Evolutionary conservation across 768 basidiomycete genomes (phyloP).

Genomic region (Hemileccinum impolitum): DNA sequence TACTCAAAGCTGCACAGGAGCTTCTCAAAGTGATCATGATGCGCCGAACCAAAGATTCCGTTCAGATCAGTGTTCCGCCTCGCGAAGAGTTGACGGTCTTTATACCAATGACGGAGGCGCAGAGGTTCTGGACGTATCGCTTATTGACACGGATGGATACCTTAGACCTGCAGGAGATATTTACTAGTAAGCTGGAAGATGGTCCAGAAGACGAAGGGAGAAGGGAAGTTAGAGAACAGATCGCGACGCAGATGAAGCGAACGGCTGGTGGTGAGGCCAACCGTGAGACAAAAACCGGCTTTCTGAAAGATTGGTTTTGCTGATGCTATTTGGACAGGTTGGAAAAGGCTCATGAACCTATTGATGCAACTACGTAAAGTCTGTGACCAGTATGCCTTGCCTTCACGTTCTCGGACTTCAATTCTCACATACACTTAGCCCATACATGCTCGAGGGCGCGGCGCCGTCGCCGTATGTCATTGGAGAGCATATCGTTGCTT

Average conservation of each 20-base stretch:
- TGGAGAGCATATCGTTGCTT: conserved; percentile 53
- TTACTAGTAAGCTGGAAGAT: conserved; percentile 32
- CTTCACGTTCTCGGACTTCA: not conserved
- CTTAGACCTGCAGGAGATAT: conserved; percentile 47
- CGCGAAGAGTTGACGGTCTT: conserved; percentile 56
- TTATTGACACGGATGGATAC: conserved; percentile 52
- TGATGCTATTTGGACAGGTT: conserved; percentile 35
- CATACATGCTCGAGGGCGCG: conserved; percentile 50
- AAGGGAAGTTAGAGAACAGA: conserved; percentile 37
- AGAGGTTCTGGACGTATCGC: conserved; percentile 60
- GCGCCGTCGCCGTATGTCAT: conserved; percentile 47
- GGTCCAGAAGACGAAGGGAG: conserved; percentile 33
- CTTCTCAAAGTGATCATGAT: conserved; percentile 55
- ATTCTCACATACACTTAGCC: conserved; percentile 33
- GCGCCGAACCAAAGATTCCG: conserved; percentile 53
- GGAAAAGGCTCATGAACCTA: conserved; percentile 61
- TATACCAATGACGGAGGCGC: conserved; percentile 54
- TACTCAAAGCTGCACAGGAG: conserved; percentile 46
- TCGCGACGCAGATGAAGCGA: conserved; percentile 38
- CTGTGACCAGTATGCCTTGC: conserved; percentile 56
- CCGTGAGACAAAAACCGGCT: conserved; percentile 19
- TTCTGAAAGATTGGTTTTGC: not conserved
- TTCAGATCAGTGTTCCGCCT: conserved; percentile 51
- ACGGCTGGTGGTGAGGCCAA: conserved; percentile 29
- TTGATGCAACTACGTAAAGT: conserved; percentile 68